phyloP scores from a whole-genome alignment of 2,329 filamentous ascomycete species.

The Trichocomaceae sp. region DNA sequence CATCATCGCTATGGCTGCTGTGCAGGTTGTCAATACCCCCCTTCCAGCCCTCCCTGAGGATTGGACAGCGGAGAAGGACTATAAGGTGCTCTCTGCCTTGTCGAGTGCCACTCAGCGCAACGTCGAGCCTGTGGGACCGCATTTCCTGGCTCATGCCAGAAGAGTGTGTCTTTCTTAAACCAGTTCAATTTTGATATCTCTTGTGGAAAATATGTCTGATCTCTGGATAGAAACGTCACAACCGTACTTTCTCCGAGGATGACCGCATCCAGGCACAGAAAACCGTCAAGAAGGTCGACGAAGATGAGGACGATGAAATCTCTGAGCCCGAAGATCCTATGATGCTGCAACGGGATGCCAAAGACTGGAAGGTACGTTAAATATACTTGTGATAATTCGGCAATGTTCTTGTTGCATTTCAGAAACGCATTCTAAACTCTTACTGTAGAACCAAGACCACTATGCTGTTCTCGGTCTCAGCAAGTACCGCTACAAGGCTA shows the following conservation, averaged over 20 bases:
- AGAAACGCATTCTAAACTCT: constrained; percentile 14
- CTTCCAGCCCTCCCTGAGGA: constrained; percentile 70
- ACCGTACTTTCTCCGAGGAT: constrained; percentile 97
- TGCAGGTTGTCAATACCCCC: constrained; percentile 27
- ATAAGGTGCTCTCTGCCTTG: constrained; percentile 74
- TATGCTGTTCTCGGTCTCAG: constrained; percentile 92
- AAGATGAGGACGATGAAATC: constrained; percentile 83
- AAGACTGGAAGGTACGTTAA: constrained; percentile 89
- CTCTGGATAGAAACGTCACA: constrained; percentile 65
- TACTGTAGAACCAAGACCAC: constrained; percentile 75
- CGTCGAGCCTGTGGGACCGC: constrained; percentile 91
- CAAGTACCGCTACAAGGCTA: constrained; percentile 87
- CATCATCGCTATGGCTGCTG: constrained; percentile 11
- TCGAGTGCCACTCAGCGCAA: constrained; percentile 74
- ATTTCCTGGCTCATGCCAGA: constrained; percentile 95
- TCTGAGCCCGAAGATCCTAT: constrained; percentile 90
- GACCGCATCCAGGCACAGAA: constrained; percentile 94
- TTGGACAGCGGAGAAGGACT: constrained; percentile 82
- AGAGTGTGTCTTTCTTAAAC: constrained; percentile 51
- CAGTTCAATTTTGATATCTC: not conserved
- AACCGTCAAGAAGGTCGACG: constrained; percentile 90
- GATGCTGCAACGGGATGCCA: constrained; percentile 87
- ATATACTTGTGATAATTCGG: not conserved
- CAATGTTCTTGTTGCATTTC: not conserved
- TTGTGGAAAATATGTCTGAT: not conserved